Evolutionary conservation across 75 land plant genomes (phyloP).

Genomic region (Cupressus sempervirens): DNA sequence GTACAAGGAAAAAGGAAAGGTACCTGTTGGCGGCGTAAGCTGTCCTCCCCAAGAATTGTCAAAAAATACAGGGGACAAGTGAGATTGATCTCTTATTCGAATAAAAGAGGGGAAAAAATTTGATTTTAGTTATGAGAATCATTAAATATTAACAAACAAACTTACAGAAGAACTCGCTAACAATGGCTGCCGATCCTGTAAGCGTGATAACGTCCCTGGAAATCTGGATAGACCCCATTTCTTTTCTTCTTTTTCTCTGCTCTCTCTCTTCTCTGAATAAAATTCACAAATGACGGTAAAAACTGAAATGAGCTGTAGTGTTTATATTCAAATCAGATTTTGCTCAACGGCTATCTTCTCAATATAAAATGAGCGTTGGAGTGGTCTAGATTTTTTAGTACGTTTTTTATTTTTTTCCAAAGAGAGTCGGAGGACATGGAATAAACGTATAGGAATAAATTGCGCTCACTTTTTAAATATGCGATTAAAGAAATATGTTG

Average conservation of each 20-base stretch:
- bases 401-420: no score
- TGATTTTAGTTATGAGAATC: not conserved
- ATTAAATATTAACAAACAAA: not conserved
- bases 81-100: not conserved
- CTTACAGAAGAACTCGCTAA: constrained; percentile 90
- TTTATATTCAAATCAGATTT: not conserved
- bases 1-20: not conserved
- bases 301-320: not conserved
- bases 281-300: not conserved
- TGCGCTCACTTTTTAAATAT: no score
- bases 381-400: no score
- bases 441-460: no score
- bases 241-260: not conserved
- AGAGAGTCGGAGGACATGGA: no score
- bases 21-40: constrained; percentile 78
- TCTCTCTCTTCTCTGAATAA: not conserved
- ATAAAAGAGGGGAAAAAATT: constrained; percentile 6
- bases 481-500: no score
- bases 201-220: constrained; percentile 88
- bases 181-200: constrained; percentile 88
- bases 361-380: not conserved
- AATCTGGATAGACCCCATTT: not conserved
- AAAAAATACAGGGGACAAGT: not conserved
- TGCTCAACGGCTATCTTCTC: not conserved
- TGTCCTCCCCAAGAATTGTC: constrained; percentile 16